phyloP scores from a whole-genome alignment of 352 stramenopile genomes.

The Phytopythium aichiense region DNA sequence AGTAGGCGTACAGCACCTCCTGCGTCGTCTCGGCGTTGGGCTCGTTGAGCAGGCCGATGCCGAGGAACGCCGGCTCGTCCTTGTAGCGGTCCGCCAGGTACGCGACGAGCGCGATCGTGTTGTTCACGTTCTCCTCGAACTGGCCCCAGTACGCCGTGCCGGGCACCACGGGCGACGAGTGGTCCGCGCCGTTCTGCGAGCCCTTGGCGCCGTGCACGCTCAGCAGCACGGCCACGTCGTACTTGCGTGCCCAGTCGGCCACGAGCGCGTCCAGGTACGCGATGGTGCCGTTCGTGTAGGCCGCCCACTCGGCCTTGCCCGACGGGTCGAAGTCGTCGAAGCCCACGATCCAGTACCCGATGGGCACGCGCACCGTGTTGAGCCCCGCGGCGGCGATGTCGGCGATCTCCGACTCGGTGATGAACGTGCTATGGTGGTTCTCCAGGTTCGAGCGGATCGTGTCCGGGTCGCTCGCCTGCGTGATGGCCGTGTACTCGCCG shows the following conservation, averaged over 20 bases:
- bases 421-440: slow-evolving; percentile 56
- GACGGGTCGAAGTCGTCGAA: slow-evolving; percentile 31
- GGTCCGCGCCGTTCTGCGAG: slow-evolving; percentile 55
- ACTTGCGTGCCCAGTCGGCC: slow-evolving; percentile 27
- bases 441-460: slow-evolving; percentile 39
- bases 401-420: slow-evolving; percentile 57
- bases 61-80: slow-evolving; percentile 42
- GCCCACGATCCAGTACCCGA: slow-evolving; percentile 55
- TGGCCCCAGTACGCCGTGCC: slow-evolving; percentile 30
- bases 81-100: slow-evolving; percentile 47
- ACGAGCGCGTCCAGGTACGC: slow-evolving; percentile 44
- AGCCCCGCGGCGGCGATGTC: slow-evolving; percentile 41
- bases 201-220: slow-evolving; percentile 58
- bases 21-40: slow-evolving; percentile 28
- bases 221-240: slow-evolving; percentile 44
- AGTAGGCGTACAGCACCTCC: slow-evolving; percentile 48
- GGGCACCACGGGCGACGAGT: slow-evolving; percentile 34
- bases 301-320: slow-evolving; percentile 30
- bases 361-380: slow-evolving; percentile 55
- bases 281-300: slow-evolving; percentile 33
- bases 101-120: slow-evolving; percentile 23
- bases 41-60: slow-evolving; percentile 54
- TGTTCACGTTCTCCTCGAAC: slow-evolving; percentile 38
- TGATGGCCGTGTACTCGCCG: slow-evolving; percentile 68
- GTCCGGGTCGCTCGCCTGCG: slow-evolving; percentile 24